phyloP scores from a whole-genome alignment of 345 rosid species.

The Cardamine chenopodiifolia region DNA sequence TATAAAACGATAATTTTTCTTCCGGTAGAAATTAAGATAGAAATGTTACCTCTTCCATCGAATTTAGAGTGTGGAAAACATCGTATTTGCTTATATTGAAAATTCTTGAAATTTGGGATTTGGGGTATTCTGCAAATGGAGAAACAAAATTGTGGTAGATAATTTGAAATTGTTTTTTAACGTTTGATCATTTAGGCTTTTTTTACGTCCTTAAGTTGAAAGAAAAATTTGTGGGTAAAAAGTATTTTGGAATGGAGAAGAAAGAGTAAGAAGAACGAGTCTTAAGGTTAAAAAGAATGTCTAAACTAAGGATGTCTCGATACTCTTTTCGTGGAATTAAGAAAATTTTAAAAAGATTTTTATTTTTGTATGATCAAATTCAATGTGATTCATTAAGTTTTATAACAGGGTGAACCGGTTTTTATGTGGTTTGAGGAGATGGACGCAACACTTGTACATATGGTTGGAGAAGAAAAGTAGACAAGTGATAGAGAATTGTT shows the following conservation, averaged over 20 bases:
- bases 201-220: neutral
- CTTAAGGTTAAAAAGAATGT: conserved; percentile 11
- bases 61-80: conserved; percentile 26
- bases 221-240: conserved; percentile 19
- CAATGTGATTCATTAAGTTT: neutral
- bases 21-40: neutral
- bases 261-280: conserved; percentile 34
- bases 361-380: neutral
- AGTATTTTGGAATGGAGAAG: conserved; percentile 1
- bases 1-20: neutral
- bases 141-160: neutral
- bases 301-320: conserved; percentile 24
- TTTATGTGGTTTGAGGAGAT: neutral
- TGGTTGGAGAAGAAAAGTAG: neutral
- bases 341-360: no score
- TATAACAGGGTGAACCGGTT: neutral
- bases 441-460: neutral
- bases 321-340: neutral
- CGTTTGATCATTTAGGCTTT: neutral
- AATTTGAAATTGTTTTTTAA: neutral
- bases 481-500: neutral
- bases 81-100: conserved; percentile 2
- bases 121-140: neutral
- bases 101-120: neutral
- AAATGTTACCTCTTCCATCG: conserved; percentile 42